These are phyloP conservation scores for Talaromyces rugulosus DNA, from an alignment of 2,329 filamentous ascomycete species.

Conservation along the genomic window DNA sequence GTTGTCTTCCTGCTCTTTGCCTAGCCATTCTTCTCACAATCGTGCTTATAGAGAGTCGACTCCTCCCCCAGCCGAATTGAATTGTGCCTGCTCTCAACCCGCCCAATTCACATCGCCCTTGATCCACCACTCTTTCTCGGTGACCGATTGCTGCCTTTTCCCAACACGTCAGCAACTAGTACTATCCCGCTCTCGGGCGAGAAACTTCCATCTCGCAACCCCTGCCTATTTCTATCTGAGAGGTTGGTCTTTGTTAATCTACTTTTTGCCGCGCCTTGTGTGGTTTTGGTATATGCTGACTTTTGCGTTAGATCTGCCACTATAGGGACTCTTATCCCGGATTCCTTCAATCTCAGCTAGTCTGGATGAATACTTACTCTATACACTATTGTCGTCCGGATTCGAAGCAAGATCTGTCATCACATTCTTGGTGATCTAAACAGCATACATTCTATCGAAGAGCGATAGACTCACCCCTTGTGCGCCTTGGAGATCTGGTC, in stretches of 20 bases:
- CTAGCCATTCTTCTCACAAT: not conserved
- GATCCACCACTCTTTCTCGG: not conserved
- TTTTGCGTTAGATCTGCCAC: not conserved
- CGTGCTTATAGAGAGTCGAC: not conserved
- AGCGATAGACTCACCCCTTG: not conserved
- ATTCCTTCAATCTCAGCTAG: not conserved
- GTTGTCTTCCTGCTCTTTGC: not conserved
- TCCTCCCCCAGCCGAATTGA: not conserved
- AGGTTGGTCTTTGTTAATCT: not conserved
- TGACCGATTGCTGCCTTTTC: not conserved
- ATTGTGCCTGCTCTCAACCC: not conserved
- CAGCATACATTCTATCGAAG: not conserved
- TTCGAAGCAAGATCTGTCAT: not conserved
- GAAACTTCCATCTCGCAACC: not conserved
- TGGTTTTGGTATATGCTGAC: not conserved
- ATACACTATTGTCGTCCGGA: not conserved
- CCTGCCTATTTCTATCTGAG: not conserved
- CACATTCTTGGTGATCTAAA: not conserved
- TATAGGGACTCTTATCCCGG: not conserved
- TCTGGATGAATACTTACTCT: not conserved
- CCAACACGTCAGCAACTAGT: constrained; percentile 1
- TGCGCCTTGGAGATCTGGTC: constrained; percentile 3
- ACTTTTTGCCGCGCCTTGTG: not conserved
- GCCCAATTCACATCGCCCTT: not conserved
- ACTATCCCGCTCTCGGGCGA: not conserved